These are phyloP conservation scores for Trichosporon sp. DNA, from an alignment of 1,284 basidiomycete species.

Conservation along the genomic window DNA sequence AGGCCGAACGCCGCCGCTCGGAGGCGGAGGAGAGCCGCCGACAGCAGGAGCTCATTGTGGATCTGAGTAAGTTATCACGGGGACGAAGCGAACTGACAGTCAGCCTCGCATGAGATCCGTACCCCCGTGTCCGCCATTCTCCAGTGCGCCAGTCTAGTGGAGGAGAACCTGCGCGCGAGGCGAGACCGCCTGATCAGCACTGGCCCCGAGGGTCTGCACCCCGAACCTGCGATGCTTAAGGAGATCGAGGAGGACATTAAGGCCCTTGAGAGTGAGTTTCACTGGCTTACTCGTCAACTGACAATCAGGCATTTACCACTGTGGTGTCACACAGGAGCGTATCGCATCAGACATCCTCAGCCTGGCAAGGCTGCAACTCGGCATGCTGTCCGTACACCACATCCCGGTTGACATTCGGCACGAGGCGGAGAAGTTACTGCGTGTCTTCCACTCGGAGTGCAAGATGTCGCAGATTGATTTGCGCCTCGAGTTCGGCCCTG, in stretches of 20 bases:
- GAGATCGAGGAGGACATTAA: conserved; percentile 48
- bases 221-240: conserved; percentile 47
- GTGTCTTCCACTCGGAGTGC: conserved; percentile 48
- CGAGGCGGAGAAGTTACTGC: conserved; percentile 49
- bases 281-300: neutral
- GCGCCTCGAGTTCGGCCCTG: conserved; percentile 37
- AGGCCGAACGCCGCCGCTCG: conserved; percentile 45
- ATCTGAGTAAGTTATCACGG: conserved; percentile 36
- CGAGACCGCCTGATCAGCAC: conserved; percentile 40
- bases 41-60: conserved; percentile 46
- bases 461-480: conserved; percentile 42
- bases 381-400: conserved; percentile 46
- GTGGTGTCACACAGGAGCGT: conserved; percentile 56
- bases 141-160: conserved; percentile 54
- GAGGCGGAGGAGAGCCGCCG: conserved; percentile 48
- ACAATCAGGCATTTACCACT: conserved; percentile 40
- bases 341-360: conserved; percentile 58
- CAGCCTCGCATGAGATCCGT: conserved; percentile 52
- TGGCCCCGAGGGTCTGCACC: conserved; percentile 31
- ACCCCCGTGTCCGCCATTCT: conserved; percentile 54
- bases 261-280: conserved; percentile 36
- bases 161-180: conserved; percentile 48
- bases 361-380: conserved; percentile 56
- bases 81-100: neutral
- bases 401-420: conserved; percentile 54